phyloP scores from a whole-genome alignment of 2,329 filamentous ascomycete species.

The Rugonectria rugulosa region DNA sequence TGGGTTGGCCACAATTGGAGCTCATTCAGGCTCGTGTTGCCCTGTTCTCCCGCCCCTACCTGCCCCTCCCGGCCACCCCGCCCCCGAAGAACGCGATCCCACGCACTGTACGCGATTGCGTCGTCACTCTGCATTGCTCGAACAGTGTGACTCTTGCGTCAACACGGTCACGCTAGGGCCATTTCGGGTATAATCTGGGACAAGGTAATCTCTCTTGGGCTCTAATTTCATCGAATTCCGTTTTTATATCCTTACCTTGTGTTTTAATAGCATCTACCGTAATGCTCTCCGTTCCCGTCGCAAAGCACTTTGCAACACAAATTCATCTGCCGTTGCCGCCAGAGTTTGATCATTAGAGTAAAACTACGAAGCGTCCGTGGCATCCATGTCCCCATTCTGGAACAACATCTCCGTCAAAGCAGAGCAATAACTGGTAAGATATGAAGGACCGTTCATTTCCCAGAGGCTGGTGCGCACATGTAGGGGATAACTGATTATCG shows the following conservation, averaged over 20 bases:
- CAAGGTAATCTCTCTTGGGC: conserved; percentile 39
- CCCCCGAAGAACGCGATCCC: not conserved
- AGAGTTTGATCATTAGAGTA: conserved; percentile 21
- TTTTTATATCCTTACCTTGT: conserved; percentile 26
- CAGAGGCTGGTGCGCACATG: conserved; percentile 8
- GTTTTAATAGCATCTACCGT: too few species aligned
- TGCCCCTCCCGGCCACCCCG: conserved; percentile 14
- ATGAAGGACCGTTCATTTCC: conserved; percentile 26
- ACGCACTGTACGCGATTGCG: conserved; percentile 39
- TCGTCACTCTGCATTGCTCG: not conserved
- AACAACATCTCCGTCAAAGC: conserved; percentile 26
- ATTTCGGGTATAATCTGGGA: conserved; percentile 26
- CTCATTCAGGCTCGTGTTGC: conserved; percentile 26
- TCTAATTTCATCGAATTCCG: conserved; percentile 41
- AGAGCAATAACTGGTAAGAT: conserved; percentile 20
- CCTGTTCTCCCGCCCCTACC: conserved; percentile 14
- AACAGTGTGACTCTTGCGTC: conserved; percentile 25
- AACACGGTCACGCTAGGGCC: conserved; percentile 35
- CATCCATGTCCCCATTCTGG: conserved; percentile 34
- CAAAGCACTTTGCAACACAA: conserved; percentile 6
- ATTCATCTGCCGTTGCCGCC: conserved; percentile 28
- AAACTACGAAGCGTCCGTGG: conserved; percentile 34
- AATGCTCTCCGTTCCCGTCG: not conserved
- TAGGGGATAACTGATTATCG: conserved; percentile 11
- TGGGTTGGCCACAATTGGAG: conserved; percentile 22